phyloP scores from a whole-genome alignment of 1,284 basidiomycete genomes.

The Blastosporella zonata region DNA sequence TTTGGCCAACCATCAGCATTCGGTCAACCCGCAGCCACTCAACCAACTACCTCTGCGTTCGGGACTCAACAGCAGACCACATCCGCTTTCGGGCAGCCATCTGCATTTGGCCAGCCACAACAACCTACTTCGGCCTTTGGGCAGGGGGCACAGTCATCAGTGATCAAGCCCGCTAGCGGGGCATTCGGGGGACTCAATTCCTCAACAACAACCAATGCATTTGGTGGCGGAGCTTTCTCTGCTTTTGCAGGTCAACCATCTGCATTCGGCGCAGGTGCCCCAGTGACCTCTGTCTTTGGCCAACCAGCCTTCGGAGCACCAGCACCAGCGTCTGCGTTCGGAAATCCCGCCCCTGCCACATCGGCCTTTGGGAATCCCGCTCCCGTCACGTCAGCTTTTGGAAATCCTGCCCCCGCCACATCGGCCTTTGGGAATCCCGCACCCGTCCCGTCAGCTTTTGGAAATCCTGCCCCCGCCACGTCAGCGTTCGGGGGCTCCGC shows the following conservation, averaged over 20 bases:
- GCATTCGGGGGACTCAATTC: constrained; percentile 18
- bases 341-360: constrained; percentile 10
- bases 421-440: constrained; percentile 22
- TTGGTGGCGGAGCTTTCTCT: constrained; percentile 22
- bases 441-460: constrained; percentile 27
- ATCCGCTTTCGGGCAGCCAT: constrained; percentile 20
- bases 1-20: constrained; percentile 47
- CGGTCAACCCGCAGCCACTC: constrained; percentile 30
- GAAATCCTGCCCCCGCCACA: constrained; percentile 7
- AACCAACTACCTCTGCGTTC: constrained; percentile 28
- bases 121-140: constrained; percentile 8
- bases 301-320: constrained; percentile 17
- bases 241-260: constrained; percentile 25
- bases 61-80: constrained; percentile 22
- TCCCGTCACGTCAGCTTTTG: constrained; percentile 16
- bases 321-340: constrained; percentile 12
- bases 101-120: neutral
- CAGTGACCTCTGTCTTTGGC: constrained; percentile 21
- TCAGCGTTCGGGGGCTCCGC: constrained; percentile 21
- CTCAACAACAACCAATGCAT: constrained; percentile 17
- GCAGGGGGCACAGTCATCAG: constrained; percentile 13
- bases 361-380: constrained; percentile 12
- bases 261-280: constrained; percentile 24
- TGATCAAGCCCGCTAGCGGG: constrained; percentile 24
- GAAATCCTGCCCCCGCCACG: constrained; percentile 20